Evolutionary conservation across 148 eudicot genomes (phyloP), one percentile per base, ranked within the genome.

Genomic region (Salicornia ramosissima): DNA sequence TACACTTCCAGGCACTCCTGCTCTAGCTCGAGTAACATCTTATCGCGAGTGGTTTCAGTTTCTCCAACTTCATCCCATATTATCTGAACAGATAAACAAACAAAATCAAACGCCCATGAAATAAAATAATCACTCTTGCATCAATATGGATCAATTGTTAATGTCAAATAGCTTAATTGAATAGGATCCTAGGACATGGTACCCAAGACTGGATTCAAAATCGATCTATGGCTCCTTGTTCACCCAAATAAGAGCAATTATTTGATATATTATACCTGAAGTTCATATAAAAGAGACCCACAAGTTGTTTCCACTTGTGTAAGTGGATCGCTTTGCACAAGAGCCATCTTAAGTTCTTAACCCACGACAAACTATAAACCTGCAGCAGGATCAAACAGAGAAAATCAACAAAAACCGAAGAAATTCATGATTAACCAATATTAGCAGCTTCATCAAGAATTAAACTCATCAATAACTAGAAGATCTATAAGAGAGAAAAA

Each of bases 31-130:
- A 77, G 77, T 65, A 86, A 63, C 85, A 82, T 82, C 71, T 74
- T 83, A 65, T 86, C 90, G 45, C 84, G 80, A 5, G 83, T 81
- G 2, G 71, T 43, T 71, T 83, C 90, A 21, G 81, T 21, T 67
- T 86, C 90, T 16, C 90, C 90, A 25, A 86, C 84, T 61, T 86
- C 90, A 78, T 86, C 87, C 90, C 90, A 86, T 70, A 83, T 86
- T 67, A 81, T 78, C 90, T 86, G 58, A 43, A 66, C 54, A 72
- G 2, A 54, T 19, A 15, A 43, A 8, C 36, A 42, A 67, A 58
- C 49, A 40, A 24, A 66, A 13, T 78, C 18, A 50, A 68, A 30
- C 49, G 62, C 19, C 60, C 7, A 31, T 54, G 0, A 43, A 39
- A 64, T n/a, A 42, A 50, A 71, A 8, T 36, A 46, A 12, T 19